Base-by-base conservation (phyloP, 2,329 filamentous ascomycete species). In the Sporothrix luriei region DNA sequence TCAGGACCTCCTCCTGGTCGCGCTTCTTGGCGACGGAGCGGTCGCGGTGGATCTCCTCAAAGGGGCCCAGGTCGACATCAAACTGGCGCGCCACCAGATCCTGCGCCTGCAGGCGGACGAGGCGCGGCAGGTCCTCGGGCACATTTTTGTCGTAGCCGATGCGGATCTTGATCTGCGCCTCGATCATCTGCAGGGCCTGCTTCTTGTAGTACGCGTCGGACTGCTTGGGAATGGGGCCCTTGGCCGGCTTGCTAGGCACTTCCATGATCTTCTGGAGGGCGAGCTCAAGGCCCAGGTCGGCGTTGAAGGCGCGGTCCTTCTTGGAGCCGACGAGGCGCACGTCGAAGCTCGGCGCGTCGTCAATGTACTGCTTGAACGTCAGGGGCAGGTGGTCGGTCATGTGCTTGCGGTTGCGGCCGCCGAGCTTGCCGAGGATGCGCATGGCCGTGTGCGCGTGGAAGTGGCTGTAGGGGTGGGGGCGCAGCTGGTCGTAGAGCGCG, bases 381-480 rank as follows among this genome's bases (percentile, higher is more conserved):
- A 99, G 86, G n/a, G 90, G 88, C 6, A 94, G 90, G 2, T 94
- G 92, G 62, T 93, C 91, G 6, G 91, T 97, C 82, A 98, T 90
- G 78, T 97, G 99, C 77, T 97, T 97, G 48, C 96, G 85, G 76
- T 99, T 99, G 33, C 95, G 89, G 9, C 95, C 95, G 59, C 96
- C 95, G 14, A 99, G 86, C 79, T 99, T 99, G 16, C 95, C 95
- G 1, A 99, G 85, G 70, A 99, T 99, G 59, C 95, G 86, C 90
- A 99, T 97, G 0, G 95, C 98, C 0, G 95, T 98, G 77, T 99
- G 95, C 0, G 96, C 92, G 77, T 98, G 94, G 79, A 97, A 97
- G 78, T 99, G 96, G 75, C 91, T 97, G 79, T 99, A 97, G 0
- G 95, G 95, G 72, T 94, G 90, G 9, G 95, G 96, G 75, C 91